phyloP scores from a whole-genome alignment of 176 grass and related monocot species.

The Alopecurus myosuroides region DNA sequence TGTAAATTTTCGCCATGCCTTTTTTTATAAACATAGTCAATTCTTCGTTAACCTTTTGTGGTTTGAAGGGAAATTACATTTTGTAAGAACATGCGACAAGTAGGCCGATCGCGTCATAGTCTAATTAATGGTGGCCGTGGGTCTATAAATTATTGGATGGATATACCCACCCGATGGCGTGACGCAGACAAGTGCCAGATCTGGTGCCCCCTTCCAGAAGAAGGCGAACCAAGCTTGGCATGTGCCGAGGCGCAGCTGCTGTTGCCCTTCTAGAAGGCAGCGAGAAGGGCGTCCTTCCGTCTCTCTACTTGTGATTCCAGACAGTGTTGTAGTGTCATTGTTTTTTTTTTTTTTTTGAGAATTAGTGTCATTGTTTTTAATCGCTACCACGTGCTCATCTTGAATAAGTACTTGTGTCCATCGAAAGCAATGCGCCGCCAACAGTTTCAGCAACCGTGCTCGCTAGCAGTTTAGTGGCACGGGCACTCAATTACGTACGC shows the following conservation, averaged over 20 bases:
- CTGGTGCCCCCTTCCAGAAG: conserved; percentile 11
- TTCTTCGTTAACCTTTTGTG: no score
- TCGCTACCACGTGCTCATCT: neutral
- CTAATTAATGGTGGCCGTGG: neutral
- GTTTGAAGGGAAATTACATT: no score
- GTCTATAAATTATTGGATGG: neutral
- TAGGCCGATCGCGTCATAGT: neutral
- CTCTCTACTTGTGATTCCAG: no score
- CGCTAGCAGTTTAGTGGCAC: neutral
- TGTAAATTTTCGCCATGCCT: no score
- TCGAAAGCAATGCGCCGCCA: neutral
- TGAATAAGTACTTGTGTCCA: neutral
- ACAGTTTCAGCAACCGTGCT: neutral
- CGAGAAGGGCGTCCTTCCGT: neutral
- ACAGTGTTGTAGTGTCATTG: no score
- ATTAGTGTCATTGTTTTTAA: no score
- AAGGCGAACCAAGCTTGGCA: neutral
- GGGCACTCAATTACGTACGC: neutral
- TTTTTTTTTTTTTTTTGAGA: no score
- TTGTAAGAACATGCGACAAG: no score
- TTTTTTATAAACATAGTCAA: no score
- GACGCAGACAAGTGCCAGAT: neutral
- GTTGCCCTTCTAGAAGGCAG: conserved; percentile 11
- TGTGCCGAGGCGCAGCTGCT: neutral
- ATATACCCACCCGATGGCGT: neutral